A percentile compares a stretch with the other conserved stretches of the same genome.
Conservation (phyloP, 768 basidiomycete species). For the Gautieria morchelliformis region DNA sequence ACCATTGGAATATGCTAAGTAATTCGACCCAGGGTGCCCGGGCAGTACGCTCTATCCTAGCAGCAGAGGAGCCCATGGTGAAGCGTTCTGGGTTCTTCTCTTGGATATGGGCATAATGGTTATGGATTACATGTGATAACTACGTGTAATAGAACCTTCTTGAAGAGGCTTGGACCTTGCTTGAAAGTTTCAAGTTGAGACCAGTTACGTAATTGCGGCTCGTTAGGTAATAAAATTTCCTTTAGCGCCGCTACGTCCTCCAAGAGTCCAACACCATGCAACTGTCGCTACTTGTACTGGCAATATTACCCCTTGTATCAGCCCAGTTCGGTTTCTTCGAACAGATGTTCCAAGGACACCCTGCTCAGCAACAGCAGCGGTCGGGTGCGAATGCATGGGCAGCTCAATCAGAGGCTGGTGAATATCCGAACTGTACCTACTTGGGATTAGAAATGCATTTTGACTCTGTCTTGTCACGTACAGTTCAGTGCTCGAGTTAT, state of each 20-base stretch:
- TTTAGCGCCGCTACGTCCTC: too few species aligned
- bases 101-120: slow-evolving; percentile 5
- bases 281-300: slow-evolving; percentile 25
- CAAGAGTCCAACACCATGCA: background rate
- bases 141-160: too few species aligned
- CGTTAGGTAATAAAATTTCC: too few species aligned
- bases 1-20: background rate
- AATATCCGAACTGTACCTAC: slow-evolving; percentile 12
- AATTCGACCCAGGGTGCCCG: slow-evolving; percentile 27
- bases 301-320: slow-evolving; percentile 24
- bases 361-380: slow-evolving; percentile 47
- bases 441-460: background rate
- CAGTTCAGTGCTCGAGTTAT: slow-evolving; percentile 67
- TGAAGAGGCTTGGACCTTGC: too few species aligned
- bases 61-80: background rate
- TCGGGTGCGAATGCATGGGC: slow-evolving; percentile 55
- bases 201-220: too few species aligned
- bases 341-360: slow-evolving; percentile 56
- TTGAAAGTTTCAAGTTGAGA: too few species aligned
- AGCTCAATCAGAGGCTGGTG: slow-evolving; percentile 56
- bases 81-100: slow-evolving; percentile 3
- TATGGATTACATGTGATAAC: too few species aligned
- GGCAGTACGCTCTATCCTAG: slow-evolving; percentile 27
- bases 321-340: slow-evolving; percentile 79
- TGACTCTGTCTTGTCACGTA: background rate